Evolutionary conservation across 805 yeast genomes (phyloP).

Genomic region (Candida schatavii): DNA sequence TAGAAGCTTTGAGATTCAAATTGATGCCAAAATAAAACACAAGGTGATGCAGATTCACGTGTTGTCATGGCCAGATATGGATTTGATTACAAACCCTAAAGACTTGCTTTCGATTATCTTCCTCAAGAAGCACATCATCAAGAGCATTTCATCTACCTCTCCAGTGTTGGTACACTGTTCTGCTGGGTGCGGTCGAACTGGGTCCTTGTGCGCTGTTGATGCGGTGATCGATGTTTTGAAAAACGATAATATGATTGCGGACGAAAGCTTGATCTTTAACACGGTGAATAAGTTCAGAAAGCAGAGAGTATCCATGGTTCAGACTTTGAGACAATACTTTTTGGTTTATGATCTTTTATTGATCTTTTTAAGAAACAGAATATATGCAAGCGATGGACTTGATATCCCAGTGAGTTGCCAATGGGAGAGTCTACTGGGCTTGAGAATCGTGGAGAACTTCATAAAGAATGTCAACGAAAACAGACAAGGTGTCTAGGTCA

Average conservation of each 20-base stretch:
- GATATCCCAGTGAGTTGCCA: neutral
- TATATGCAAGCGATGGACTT: neutral
- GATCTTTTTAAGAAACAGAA: constrained; percentile 13
- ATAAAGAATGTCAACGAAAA: constrained; percentile 2
- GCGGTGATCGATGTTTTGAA: constrained; percentile 23
- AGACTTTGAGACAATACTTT: constrained; percentile 52
- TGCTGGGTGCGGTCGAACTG: constrained; percentile 97
- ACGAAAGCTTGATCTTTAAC: constrained; percentile 34
- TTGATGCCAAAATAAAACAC: constrained; percentile 29
- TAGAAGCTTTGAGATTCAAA: constrained; percentile 44
- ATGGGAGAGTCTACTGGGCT: constrained; percentile 11
- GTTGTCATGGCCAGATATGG: constrained; percentile 81
- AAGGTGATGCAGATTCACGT: constrained; percentile 73
- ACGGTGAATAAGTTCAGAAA: constrained; percentile 47
- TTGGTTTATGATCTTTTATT: constrained; percentile 45
- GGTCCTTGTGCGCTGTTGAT: constrained; percentile 53
- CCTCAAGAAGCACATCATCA: constrained; percentile 21
- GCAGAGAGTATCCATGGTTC: constrained; percentile 59
- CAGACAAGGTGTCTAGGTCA: too few species aligned
- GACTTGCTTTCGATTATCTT: constrained; percentile 51
- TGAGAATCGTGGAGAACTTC: constrained; percentile 12
- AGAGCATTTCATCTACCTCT: constrained; percentile 12
- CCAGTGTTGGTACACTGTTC: constrained; percentile 87
- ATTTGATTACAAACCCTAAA: constrained; percentile 52
- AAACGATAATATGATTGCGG: constrained; percentile 9